These are phyloP conservation scores for Pseudogymnoascus sp. DNA, from an alignment of 2,329 filamentous ascomycete genomes.

Conservation along the genomic window DNA sequence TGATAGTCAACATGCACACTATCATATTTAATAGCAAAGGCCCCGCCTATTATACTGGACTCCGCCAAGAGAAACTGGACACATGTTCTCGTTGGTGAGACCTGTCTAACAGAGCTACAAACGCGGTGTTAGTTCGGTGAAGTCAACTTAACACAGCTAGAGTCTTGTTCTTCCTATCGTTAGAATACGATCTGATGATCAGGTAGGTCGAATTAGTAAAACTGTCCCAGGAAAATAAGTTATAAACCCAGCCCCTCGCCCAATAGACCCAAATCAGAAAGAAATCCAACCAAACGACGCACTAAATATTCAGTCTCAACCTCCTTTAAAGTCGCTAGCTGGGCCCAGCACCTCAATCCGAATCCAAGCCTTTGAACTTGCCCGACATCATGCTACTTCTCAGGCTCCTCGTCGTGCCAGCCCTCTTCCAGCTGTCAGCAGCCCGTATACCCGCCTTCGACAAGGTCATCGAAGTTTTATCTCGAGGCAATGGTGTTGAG, in stretches of 20 bases:
- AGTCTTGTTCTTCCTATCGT: background rate
- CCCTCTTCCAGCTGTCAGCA: background rate
- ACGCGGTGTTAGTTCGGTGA: background rate
- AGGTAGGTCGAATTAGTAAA: background rate
- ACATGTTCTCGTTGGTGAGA: background rate
- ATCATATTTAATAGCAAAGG: background rate
- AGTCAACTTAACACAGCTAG: background rate
- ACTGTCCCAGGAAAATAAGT: background rate
- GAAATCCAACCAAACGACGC: background rate
- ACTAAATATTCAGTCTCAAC: background rate
- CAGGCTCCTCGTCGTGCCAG: background rate
- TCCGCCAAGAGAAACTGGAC: background rate
- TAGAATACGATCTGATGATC: background rate
- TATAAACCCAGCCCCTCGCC: background rate
- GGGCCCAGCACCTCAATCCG: background rate
- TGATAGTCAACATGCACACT: background rate
- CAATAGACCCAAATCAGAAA: background rate
- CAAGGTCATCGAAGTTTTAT: background rate
- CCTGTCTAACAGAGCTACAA: background rate
- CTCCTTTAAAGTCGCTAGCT: background rate
- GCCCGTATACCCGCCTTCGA: background rate
- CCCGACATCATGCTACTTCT: background rate
- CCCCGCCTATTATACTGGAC: background rate
- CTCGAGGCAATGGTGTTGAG: background rate
- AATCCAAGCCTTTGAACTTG: background rate